Evolutionary conservation across 179 eudicot species (phyloP), one percentile per base, ranked within the genome.

Genomic region (Vitellaria paradoxa): DNA sequence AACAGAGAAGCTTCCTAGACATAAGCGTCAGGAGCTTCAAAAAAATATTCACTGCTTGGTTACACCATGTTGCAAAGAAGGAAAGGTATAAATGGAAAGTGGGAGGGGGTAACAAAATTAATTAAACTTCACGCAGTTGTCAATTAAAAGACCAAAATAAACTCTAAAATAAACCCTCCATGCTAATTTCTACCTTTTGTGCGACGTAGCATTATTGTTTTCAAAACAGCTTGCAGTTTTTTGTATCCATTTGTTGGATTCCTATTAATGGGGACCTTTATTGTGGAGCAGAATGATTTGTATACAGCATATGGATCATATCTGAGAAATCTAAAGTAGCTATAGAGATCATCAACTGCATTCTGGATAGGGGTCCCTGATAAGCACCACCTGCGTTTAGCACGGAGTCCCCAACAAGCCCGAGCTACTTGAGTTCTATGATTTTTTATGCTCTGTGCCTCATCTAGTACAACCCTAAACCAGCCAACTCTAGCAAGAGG

Each of bases 401-500:
- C 97, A 30, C 96, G 92, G 73, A 96, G 98, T 78, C 97, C 99
- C 97, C 99, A 96, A 80, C 99, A 96, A 52, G 99, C 99, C 81
- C 96, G 89, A 77, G 99, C 99, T 55, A 88, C 97, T 75, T 86
- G 96, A 82, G 99, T 96, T 87, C 84, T 84, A 79, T 87, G 70
- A 86, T 96, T 96, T 83, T 96, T 96, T 59, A 96, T 94, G 83
- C 95, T 92, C 81, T 96, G 99, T 42, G 99, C 99, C 87, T 96
- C 99, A 76, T 96, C 99, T 76, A 96, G 88, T 72, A 96, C 95
- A 81, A 96, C 96, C 77, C 99, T 91, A 83, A 94, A 96, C 99
- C 99, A 96, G 67, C 90, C 85, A 81, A 94, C 97, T 76, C 81
- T 88, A 21, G 92, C 97, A 82, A 96, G 93, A 84, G 99, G 96